Base-by-base conservation (phyloP, 306 rosid species). In the Castanospermum australe region DNA sequence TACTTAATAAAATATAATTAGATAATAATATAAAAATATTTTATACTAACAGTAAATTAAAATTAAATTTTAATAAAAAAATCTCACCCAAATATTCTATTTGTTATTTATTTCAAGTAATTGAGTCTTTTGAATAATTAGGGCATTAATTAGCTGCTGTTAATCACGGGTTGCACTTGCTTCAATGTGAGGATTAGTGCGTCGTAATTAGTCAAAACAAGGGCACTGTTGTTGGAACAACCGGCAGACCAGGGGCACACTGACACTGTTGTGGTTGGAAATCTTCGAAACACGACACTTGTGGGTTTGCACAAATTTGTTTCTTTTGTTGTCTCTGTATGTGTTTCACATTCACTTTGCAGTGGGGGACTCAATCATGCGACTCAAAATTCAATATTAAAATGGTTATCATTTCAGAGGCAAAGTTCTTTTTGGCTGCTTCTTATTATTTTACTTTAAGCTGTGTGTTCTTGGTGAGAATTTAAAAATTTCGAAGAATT, bases 261-360 rank as follows among this genome's bases (percentile, higher is more conserved):
- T 22, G 52, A 4, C 1, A 41, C 4, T n/a, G n/a, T n/a, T n/a
- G 28, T 4, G 9, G 8, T 5, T 60, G 39, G 32, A 11, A 13
- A 60, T 60, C 39, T 15, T 47, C 14, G 13, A 36, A 59, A 45
- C 1, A 47, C 36, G 71, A 45, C 80, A 67, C 24, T 7, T 10
- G 2, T 20, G 78, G 60, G 66, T 83, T 50, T 50, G 62, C 64
- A 21, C 67, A 44, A 24, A 7, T 24, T 79, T 71, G 77, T 76
- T 71, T 84, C 62, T 70, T 75, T 32, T 20, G 0, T 67, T 38
- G 85, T 77, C 42, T n/a, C n/a, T n/a, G n/a, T n/a, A n/a, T 17
- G 42, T 48, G 30, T 54, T 21, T 47, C 59, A 22, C 20, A 2
- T 14, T 73, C 18, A 17, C 36, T 55, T 59, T 44, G 33, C 22